phyloP scores from a whole-genome alignment of 2,329 filamentous ascomycete species.

The Cladosporium phlei region DNA sequence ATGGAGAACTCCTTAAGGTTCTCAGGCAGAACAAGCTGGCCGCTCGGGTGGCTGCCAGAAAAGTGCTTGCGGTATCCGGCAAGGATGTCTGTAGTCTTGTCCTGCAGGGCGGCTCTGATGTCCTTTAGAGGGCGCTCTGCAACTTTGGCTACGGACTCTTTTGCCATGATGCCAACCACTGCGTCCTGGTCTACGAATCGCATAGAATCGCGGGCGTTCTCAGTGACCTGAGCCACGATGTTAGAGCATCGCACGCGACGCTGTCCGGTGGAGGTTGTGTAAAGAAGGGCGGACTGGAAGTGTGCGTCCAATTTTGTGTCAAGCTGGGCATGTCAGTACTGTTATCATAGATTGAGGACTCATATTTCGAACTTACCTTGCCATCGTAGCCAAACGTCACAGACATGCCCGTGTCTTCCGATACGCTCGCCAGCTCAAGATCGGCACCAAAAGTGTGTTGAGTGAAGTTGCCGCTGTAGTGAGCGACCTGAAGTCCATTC shows the following conservation, averaged over 20 bases:
- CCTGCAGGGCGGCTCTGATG: constrained; percentile 73
- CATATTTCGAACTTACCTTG: constrained; percentile 46
- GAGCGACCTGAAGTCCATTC: constrained; percentile 85
- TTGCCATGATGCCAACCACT: constrained; percentile 80
- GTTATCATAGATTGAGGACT: neutral
- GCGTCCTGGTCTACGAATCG: constrained; percentile 96
- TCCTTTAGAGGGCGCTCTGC: constrained; percentile 71
- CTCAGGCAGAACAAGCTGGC: constrained; percentile 91
- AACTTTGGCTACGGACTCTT: constrained; percentile 87
- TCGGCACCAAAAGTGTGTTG: constrained; percentile 95
- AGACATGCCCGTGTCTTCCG: constrained; percentile 87
- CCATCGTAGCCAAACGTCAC: constrained; percentile 94
- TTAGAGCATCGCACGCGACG: constrained; percentile 90
- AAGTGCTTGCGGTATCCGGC: constrained; percentile 91
- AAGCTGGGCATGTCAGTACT: constrained; percentile 41
- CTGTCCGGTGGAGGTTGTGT: constrained; percentile 86
- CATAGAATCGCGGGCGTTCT: constrained; percentile 76
- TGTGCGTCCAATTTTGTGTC: constrained; percentile 94
- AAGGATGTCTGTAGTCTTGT: constrained; percentile 89
- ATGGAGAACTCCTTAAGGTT: constrained; percentile 94
- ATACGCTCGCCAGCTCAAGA: constrained; percentile 85
- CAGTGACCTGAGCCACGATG: constrained; percentile 84
- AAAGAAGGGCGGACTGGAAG: constrained; percentile 91
- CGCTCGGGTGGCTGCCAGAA: constrained; percentile 77
- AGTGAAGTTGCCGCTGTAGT: constrained; percentile 95